Conservation (phyloP, 2,329 filamentous ascomycete species). For the Verticillium isaacii region DNA sequence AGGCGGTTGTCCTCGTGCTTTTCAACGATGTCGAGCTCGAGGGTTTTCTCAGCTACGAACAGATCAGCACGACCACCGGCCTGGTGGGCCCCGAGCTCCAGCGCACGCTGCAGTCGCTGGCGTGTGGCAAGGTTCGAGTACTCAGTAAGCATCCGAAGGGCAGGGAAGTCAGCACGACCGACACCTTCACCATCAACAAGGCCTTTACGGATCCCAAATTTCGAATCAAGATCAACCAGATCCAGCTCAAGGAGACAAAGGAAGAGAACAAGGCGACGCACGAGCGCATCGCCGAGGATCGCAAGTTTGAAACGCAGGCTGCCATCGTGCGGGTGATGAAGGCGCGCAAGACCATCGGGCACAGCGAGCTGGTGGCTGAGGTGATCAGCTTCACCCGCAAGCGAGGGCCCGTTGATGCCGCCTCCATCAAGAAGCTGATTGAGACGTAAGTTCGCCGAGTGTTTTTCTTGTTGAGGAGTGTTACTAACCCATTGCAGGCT, state of each 20-base stretch:
- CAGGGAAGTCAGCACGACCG: conserved; percentile 70
- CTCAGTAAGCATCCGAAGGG: conserved; percentile 81
- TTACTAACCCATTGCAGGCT: conserved; percentile 48
- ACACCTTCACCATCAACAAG: conserved; percentile 81
- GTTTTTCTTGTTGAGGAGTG: not conserved
- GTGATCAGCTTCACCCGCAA: conserved; percentile 88
- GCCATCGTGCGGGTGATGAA: conserved; percentile 98
- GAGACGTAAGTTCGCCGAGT: conserved; percentile 65
- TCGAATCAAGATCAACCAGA: conserved; percentile 97
- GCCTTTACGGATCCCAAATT: conserved; percentile 76
- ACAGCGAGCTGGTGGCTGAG: conserved; percentile 83
- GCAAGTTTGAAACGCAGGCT: conserved; percentile 94
- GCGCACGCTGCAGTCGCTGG: conserved; percentile 89
- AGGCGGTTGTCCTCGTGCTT: conserved; percentile 82
- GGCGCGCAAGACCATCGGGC: conserved; percentile 79
- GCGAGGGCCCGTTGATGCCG: conserved; percentile 77
- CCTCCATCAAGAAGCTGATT: conserved; percentile 94
- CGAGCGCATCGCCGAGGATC: conserved; percentile 79
- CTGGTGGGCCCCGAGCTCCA: conserved; percentile 74
- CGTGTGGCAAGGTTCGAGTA: conserved; percentile 83
- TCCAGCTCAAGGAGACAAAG: conserved; percentile 92
- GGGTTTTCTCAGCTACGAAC: conserved; percentile 66
- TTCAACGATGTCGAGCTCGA: conserved; percentile 70
- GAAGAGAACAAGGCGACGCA: conserved; percentile 94
- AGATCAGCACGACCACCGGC: conserved; percentile 70